A percentile compares a stretch with the other conserved stretches of the same genome.
Evolutionary conservation across 2,329 filamentous ascomycete genomes (phyloP).

Genomic region (Achaetomium macrosporum): DNA sequence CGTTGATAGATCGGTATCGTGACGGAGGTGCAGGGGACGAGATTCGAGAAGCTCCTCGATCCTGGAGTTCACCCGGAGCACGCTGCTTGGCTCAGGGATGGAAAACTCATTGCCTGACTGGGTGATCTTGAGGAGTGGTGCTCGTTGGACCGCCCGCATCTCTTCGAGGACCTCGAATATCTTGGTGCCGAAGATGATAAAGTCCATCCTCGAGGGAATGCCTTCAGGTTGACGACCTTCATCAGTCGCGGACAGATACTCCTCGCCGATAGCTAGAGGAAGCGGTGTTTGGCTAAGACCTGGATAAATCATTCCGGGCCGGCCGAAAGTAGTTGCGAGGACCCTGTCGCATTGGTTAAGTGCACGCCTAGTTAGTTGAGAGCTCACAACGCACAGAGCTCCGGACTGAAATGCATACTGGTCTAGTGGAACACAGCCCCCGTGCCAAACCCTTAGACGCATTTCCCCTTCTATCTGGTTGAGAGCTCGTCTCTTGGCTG

Average conservation of each 20-base stretch:
- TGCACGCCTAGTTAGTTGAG: neutral
- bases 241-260: constrained; percentile 21
- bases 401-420: constrained; percentile 15
- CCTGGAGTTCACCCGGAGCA: constrained; percentile 14
- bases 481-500: neutral
- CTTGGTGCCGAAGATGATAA: constrained; percentile 20
- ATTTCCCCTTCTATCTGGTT: constrained; percentile 28
- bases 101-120: neutral
- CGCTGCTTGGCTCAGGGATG: constrained; percentile 11
- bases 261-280: constrained; percentile 28
- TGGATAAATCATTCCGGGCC: constrained; percentile 22
- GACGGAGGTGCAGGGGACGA: constrained; percentile 9
- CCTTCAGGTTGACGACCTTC: constrained; percentile 24
- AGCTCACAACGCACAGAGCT: too few relatives aligned
- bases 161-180: constrained; percentile 19
- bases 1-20: constrained; percentile 7
- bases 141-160: neutral
- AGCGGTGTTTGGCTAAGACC: constrained; percentile 12
- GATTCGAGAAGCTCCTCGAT: constrained; percentile 13
- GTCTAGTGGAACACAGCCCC: constrained; percentile 27
- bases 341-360: constrained; percentile 15
- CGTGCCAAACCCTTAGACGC: constrained; percentile 28
- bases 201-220: constrained; percentile 23
- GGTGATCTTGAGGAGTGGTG: neutral
- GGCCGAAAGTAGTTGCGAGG: constrained; percentile 27